Percentiles rank a stretch among this genome's conserved stretches.
Conservation (phyloP, 345 rosid species). For the Aegle marmelos region DNA sequence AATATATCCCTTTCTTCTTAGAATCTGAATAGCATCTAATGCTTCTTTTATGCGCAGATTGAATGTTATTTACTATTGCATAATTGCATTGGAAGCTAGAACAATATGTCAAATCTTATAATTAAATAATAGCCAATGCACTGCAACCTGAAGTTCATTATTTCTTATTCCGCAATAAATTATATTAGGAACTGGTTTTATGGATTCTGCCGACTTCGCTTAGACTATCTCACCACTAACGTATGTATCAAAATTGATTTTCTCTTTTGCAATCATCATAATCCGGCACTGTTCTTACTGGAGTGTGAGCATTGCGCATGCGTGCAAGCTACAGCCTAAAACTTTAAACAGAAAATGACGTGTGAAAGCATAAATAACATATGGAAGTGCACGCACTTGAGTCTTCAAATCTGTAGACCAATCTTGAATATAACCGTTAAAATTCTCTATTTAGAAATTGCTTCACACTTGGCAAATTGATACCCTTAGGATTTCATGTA, state of each 20-base stretch:
- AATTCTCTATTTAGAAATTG: no score
- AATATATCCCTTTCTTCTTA: slow-evolving; percentile 1
- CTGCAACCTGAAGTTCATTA: neutral
- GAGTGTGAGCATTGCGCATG: neutral
- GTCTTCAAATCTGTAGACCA: no score
- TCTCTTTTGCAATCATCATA: neutral
- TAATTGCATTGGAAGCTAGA: slow-evolving; percentile 1
- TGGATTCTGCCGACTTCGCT: neutral
- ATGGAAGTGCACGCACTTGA: neutral
- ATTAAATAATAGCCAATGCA: neutral
- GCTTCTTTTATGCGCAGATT: neutral
- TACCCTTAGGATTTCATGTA: no score
- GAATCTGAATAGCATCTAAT: slow-evolving; percentile 18
- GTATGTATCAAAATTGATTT: neutral
- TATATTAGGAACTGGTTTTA: neutral
- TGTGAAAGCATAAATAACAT: neutral
- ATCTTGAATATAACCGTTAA: neutral
- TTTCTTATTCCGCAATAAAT: neutral
- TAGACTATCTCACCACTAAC: neutral
- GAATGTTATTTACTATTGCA: neutral
- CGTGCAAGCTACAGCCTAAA: neutral
- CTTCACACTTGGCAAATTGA: no score
- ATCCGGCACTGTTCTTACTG: neutral
- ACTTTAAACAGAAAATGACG: neutral
- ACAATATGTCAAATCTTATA: slow-evolving; percentile 17